Conservation (phyloP, 1,139 yeast genomes). For the Saccharomyces hybrid region DNA sequence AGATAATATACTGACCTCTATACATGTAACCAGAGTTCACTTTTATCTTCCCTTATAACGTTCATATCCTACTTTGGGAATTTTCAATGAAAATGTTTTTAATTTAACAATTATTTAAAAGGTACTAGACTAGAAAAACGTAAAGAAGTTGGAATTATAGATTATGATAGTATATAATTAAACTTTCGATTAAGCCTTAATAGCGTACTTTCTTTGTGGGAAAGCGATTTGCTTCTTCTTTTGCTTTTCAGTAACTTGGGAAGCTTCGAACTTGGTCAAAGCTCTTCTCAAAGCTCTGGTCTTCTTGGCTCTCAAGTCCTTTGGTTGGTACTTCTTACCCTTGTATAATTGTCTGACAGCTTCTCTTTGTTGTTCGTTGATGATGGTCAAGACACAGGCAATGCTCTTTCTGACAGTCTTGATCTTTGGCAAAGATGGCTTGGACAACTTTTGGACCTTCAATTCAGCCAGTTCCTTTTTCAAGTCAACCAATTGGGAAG, state of each 20-base stretch:
- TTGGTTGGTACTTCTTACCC: slow-evolving; percentile 95
- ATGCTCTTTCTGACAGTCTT: slow-evolving; percentile 95
- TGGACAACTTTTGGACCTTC: slow-evolving; percentile 92
- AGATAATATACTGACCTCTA: background rate
- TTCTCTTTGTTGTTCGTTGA: slow-evolving; percentile 95
- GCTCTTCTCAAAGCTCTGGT: slow-evolving; percentile 99
- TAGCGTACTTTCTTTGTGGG: slow-evolving; percentile 98
- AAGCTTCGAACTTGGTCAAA: slow-evolving; percentile 81
- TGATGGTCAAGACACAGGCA: slow-evolving; percentile 95
- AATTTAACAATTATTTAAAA: background rate
- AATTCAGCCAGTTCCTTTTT: slow-evolving; percentile 95
- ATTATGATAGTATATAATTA: background rate
- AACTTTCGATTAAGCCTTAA: slow-evolving; percentile 72
- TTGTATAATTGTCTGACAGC: slow-evolving; percentile 92
- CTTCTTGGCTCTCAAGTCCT: slow-evolving; percentile 98
- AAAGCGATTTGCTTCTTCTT: slow-evolving; percentile 88
- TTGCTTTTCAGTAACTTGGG: slow-evolving; percentile 77
- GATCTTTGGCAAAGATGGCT: slow-evolving; percentile 90
- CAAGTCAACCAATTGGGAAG: slow-evolving; percentile 87
- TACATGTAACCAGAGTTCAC: background rate
- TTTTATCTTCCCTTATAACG: background rate
- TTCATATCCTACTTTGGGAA: background rate
- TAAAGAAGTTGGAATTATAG: background rate
- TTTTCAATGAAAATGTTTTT: background rate
- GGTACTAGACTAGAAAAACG: background rate